Conservation (phyloP, 2,329 filamentous ascomycete genomes). For the Monascus ruber region DNA sequence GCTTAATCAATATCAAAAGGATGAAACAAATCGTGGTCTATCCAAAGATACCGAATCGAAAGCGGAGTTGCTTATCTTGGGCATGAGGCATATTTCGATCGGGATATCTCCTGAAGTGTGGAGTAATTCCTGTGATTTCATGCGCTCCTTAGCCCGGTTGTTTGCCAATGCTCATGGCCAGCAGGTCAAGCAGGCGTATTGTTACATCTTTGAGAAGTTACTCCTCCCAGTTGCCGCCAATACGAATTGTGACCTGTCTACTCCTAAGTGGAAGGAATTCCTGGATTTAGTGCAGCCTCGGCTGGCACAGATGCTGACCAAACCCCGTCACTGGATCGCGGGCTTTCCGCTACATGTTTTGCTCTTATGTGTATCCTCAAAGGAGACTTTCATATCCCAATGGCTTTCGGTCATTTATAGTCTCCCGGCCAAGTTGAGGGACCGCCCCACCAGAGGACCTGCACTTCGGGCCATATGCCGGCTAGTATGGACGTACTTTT, state of each 20-base stretch:
- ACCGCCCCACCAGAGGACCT: slow-evolving; percentile 63
- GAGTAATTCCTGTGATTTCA: slow-evolving; percentile 80
- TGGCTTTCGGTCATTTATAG: slow-evolving; percentile 75
- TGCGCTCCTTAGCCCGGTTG: slow-evolving; percentile 67
- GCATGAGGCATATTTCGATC: slow-evolving; percentile 81
- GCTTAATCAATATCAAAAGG: slow-evolving; percentile 65
- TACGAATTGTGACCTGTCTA: slow-evolving; percentile 63
- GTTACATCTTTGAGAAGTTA: slow-evolving; percentile 77
- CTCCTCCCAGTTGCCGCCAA: slow-evolving; percentile 77
- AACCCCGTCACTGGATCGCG: slow-evolving; percentile 82
- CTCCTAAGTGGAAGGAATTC: slow-evolving; percentile 78
- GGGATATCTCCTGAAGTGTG: slow-evolving; percentile 63
- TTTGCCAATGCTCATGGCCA: slow-evolving; percentile 81
- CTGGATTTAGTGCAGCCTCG: slow-evolving; percentile 66
- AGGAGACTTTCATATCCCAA: slow-evolving; percentile 70
- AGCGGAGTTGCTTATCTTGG: slow-evolving; percentile 75
- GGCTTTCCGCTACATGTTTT: slow-evolving; percentile 82
- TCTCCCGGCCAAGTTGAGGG: slow-evolving; percentile 72
- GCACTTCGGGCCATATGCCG: slow-evolving; percentile 84
- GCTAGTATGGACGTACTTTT: slow-evolving; percentile 88
- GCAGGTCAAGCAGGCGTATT: slow-evolving; percentile 86
- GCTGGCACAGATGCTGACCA: slow-evolving; percentile 72
- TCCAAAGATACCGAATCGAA: slow-evolving; percentile 60
- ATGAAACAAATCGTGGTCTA: slow-evolving; percentile 42
- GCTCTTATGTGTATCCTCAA: slow-evolving; percentile 75